Conservation (phyloP, 2,329 filamentous ascomycete genomes). For the Arthroderma uncinatum region DNA sequence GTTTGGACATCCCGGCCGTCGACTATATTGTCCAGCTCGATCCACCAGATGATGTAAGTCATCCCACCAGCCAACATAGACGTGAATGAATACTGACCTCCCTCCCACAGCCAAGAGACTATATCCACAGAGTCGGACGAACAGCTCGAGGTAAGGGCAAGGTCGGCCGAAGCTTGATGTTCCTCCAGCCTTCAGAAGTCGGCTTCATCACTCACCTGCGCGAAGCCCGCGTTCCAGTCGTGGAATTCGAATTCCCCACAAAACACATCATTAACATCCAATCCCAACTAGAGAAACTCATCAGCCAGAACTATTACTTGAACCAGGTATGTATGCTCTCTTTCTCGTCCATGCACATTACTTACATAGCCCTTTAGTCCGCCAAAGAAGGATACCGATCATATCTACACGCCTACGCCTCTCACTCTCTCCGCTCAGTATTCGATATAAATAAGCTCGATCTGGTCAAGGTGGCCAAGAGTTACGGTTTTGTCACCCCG, state of each 20-base stretch:
- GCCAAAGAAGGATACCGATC: constrained; percentile 68
- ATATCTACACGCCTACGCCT: constrained; percentile 91
- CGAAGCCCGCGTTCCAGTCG: constrained; percentile 79
- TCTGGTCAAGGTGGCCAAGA: constrained; percentile 71
- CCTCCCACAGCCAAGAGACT: constrained; percentile 52
- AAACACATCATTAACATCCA: constrained; percentile 88
- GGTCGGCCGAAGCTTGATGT: constrained; percentile 82
- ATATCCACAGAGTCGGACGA: constrained; percentile 92
- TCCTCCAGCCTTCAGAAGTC: constrained; percentile 82
- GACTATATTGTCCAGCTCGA: constrained; percentile 97
- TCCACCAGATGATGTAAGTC: constrained; percentile 61
- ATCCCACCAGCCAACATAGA: background rate
- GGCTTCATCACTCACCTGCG: constrained; percentile 88
- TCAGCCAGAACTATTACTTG: constrained; percentile 91
- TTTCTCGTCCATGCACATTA: constrained; percentile 7
- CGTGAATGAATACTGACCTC: background rate
- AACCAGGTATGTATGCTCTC: constrained; percentile 54
- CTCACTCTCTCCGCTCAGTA: constrained; percentile 68
- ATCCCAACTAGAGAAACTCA: constrained; percentile 85
- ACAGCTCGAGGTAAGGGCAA: constrained; percentile 75
- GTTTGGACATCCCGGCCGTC: constrained; percentile 87
- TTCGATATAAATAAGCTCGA: constrained; percentile 78
- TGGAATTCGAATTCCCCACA: constrained; percentile 88
- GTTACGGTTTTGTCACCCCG: constrained; percentile 67
- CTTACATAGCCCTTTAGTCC: constrained; percentile 33